Conservation (phyloP, 164 flowering plant genomes). For the Akebia trifoliata region DNA sequence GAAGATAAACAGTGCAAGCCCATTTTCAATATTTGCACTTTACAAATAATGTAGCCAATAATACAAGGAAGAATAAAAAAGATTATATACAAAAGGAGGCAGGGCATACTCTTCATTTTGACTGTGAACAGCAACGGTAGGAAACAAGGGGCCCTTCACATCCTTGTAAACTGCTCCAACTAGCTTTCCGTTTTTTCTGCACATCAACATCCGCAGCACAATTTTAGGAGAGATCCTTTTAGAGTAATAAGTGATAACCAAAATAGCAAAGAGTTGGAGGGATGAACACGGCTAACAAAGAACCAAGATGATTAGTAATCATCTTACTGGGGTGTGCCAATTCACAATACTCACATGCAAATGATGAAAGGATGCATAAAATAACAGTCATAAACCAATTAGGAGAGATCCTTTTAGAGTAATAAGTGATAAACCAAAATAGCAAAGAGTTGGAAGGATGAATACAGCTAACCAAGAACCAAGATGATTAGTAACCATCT, state of each 20-base stretch:
- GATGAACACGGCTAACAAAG: neutral
- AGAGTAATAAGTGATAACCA: neutral
- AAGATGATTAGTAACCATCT: constrained; percentile 6
- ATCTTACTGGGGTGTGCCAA: neutral
- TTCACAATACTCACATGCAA: constrained; percentile 2
- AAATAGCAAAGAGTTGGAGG: neutral
- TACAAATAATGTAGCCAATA: too few species aligned
- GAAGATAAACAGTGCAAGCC: too few species aligned
- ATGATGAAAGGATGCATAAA: neutral
- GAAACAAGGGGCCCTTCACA: constrained; percentile 70
- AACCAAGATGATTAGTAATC: constrained; percentile 6
- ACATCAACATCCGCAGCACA: constrained; percentile 17
- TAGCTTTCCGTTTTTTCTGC: constrained; percentile 80
- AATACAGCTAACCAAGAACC: neutral
- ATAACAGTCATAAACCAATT: neutral
- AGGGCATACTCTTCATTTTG: constrained; percentile 85
- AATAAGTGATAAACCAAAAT: neutral
- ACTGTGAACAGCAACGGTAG: constrained; percentile 96
- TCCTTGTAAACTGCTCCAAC: constrained; percentile 67
- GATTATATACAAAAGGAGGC: neutral
- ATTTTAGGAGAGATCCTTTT: neutral
- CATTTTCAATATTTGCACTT: too few species aligned
- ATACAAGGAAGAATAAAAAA: neutral
- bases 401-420: neutral
- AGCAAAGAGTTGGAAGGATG: neutral